Conservation (phyloP, 2,329 filamentous ascomycete genomes). For the Fusarium nanum region DNA sequence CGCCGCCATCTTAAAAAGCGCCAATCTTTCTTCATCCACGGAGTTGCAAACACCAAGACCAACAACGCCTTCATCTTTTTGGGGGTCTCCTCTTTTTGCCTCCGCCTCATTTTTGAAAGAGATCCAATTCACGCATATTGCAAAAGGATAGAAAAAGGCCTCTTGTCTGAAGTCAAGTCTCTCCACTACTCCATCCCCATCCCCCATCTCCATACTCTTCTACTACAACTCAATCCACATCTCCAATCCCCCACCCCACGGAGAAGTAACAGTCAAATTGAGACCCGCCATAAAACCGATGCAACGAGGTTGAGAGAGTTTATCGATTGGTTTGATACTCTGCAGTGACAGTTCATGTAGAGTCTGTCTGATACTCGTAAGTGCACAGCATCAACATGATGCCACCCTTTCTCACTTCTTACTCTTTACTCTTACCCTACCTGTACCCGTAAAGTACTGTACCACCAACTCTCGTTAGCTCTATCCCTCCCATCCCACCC, state of each 20-base stretch:
- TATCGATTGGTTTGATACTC: slow-evolving; percentile 12
- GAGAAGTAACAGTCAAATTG: slow-evolving; percentile 1
- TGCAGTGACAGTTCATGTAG: neutral
- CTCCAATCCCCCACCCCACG: slow-evolving; percentile 20
- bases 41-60: slow-evolving; percentile 8
- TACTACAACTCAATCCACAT: slow-evolving; percentile 12
- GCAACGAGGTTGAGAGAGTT: slow-evolving; percentile 1
- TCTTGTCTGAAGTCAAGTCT: slow-evolving; percentile 8
- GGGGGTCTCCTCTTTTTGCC: slow-evolving; percentile 28
- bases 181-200: slow-evolving; percentile 16
- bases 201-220: slow-evolving; percentile 11
- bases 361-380: slow-evolving; percentile 15
- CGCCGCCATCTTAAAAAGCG: slow-evolving; percentile 14
- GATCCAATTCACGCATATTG: slow-evolving; percentile 30
- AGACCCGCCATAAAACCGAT: neutral
- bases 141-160: slow-evolving; percentile 28
- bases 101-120: slow-evolving; percentile 17
- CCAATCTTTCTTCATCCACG: slow-evolving; percentile 15
- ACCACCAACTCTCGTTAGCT: slow-evolving; percentile 13
- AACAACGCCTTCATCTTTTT: slow-evolving; percentile 12
- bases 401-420: slow-evolving; percentile 13
- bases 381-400: slow-evolving; percentile 34
- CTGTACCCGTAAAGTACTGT: neutral
- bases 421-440: slow-evolving; percentile 19
- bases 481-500: slow-evolving; percentile 18